Base-by-base conservation (phyloP, 2,329 filamentous ascomycete species). In the Cladobotryum protrusum region DNA sequence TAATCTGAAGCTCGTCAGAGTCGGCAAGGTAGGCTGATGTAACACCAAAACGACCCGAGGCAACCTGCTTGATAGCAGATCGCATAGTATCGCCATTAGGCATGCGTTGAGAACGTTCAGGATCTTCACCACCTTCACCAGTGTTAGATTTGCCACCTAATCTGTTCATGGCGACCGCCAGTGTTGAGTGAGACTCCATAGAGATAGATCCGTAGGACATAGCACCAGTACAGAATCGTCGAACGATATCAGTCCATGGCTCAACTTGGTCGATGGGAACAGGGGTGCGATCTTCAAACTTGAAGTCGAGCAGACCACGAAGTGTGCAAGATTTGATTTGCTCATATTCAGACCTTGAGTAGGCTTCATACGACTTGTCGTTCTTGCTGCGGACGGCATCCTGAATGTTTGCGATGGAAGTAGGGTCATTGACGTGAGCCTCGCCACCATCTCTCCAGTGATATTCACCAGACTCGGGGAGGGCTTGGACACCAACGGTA, bases 171-270 rank as follows among this genome's bases (percentile, higher is more conserved):
- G 92, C 92, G 49, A 97, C 86, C 57, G 92, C 92, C 44, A 97
- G 76, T 12, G 92, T 96, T 15, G 92, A 96, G 74, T 97, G 92
- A 47, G 92, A 92, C 69, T 97, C 92, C 89, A 96, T 96, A 5
- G 92, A 96, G 62, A 97, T 97, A 37, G 92, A 96, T 43, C 92
- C 92, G 65, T 97, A 97, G 3, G 92, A 97, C 92, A 97, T 97
- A 60, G 92, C 92, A 66, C 92, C 92, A 36, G 92, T 96, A 61
- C 92, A 93, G 75, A 96, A 96, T 55, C 92, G 87, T 57, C 92
- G 87, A 42, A 96, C 92, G 61, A 97, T 96, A 63, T 96, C 91
- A 3, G 92, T 96, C 92, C 92, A 97, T 17, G 92, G 89, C 74
- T 97, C 92, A 52, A 97, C 92, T 70, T 96, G 91, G 59, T 96